Conservation (phyloP, 2,329 filamentous ascomycete species). For the Sclerotinia borealis region DNA sequence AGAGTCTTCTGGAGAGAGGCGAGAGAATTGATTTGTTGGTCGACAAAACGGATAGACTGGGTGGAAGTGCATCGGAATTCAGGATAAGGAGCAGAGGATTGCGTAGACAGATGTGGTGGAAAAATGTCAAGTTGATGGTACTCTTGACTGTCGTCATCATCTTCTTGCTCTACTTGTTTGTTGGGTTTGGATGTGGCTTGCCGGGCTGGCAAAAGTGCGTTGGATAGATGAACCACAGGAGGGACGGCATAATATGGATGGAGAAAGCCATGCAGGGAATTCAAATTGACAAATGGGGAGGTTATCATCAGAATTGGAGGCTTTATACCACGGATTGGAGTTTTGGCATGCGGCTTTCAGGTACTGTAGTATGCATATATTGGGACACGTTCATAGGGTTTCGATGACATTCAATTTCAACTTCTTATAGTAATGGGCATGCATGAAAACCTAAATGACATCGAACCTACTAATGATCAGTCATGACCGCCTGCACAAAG, state of each 20-base stretch:
- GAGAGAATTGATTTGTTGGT: slow-evolving; percentile 91
- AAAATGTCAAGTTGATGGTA: slow-evolving; percentile 93
- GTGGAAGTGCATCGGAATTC: slow-evolving; percentile 85
- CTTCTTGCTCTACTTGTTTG: slow-evolving; percentile 64
- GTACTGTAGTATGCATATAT: background rate
- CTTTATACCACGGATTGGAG: slow-evolving; percentile 17
- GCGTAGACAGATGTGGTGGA: slow-evolving; percentile 96
- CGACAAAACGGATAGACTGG: slow-evolving; percentile 91
- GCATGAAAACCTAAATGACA: background rate
- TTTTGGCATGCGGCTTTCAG: background rate
- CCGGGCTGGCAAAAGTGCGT: slow-evolving; percentile 43
- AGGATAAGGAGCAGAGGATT: slow-evolving; percentile 78
- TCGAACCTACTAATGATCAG: background rate
- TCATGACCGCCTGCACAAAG: background rate
- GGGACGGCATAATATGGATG: background rate
- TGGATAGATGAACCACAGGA: slow-evolving; percentile 14
- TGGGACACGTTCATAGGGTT: background rate
- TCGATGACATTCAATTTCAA: background rate
- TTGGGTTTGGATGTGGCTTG: slow-evolving; percentile 67
- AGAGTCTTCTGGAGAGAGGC: slow-evolving; percentile 79
- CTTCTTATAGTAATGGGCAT: background rate
- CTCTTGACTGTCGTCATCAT: slow-evolving; percentile 66
- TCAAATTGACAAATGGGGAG: background rate
- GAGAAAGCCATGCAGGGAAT: background rate
- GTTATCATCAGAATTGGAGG: background rate